Conservation (phyloP, 2,329 filamentous ascomycete species). For the Myriangium duriaei region DNA sequence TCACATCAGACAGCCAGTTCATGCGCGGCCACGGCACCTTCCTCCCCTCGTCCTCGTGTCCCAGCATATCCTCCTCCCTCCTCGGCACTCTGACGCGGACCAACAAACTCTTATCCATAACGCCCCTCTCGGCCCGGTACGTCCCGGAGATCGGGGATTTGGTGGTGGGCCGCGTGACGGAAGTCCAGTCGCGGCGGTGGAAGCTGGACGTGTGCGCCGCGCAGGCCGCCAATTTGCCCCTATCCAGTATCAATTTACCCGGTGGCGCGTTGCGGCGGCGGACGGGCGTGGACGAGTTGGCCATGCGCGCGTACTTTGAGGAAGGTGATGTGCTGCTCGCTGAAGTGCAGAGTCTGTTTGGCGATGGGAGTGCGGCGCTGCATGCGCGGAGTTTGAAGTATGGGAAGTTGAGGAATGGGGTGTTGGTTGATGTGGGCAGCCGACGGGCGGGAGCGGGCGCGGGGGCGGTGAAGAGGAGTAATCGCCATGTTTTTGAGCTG, state of each 20-base stretch:
- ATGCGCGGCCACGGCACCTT: slow-evolving; percentile 97
- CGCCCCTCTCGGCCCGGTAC: slow-evolving; percentile 82
- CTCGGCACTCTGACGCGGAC: slow-evolving; percentile 84
- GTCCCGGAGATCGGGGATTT: slow-evolving; percentile 92
- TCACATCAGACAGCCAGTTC: slow-evolving; percentile 90
- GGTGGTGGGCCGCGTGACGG: slow-evolving; percentile 83
- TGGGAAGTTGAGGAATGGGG: slow-evolving; percentile 86
- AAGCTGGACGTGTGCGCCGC: slow-evolving; percentile 86
- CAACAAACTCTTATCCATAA: slow-evolving; percentile 90
- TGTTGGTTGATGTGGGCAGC: slow-evolving; percentile 72
- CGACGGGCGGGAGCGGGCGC: slow-evolving; percentile 52
- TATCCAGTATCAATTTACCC: slow-evolving; percentile 86
- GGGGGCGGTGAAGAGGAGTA: slow-evolving; percentile 62
- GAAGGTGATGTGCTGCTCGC: slow-evolving; percentile 91
- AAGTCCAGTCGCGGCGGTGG: slow-evolving; percentile 90
- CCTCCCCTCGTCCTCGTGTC: slow-evolving; percentile 23
- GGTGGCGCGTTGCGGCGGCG: slow-evolving; percentile 83
- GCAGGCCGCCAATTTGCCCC: slow-evolving; percentile 70
- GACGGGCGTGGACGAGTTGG: slow-evolving; percentile 91
- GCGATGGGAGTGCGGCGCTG: slow-evolving; percentile 72
- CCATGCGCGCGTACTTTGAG: slow-evolving; percentile 93
- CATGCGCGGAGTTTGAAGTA: slow-evolving; percentile 89
- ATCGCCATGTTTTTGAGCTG: slow-evolving; percentile 80
- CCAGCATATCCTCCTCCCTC: slow-evolving; percentile 72
- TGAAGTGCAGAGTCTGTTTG: slow-evolving; percentile 81